phyloP scores from a whole-genome alignment of 805 yeast genomes.

The Metschnikowia lachancei region DNA sequence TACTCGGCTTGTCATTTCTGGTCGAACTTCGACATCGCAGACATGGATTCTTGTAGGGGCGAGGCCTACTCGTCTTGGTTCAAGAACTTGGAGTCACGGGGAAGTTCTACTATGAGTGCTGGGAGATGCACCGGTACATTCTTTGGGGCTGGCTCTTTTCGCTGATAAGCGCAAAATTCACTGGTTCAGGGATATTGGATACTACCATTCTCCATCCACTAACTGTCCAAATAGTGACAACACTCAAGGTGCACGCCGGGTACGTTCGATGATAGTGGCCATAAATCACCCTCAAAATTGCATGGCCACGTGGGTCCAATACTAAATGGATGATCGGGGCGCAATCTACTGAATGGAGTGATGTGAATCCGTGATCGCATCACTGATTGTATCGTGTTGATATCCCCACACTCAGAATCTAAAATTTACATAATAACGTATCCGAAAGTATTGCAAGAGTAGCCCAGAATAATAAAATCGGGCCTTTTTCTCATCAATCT shows the following conservation, averaged over 20 bases:
- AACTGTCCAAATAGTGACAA: slow-evolving; percentile 62
- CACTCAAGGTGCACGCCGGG: slow-evolving; percentile 53
- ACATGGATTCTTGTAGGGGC: slow-evolving; percentile 73
- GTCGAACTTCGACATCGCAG: slow-evolving; percentile 85
- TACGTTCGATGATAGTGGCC: slow-evolving; percentile 49
- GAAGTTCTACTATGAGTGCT: slow-evolving; percentile 84
- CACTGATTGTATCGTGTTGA: too few relatives aligned
- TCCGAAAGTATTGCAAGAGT: too few relatives aligned
- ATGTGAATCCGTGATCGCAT: too few relatives aligned
- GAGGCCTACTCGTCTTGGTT: slow-evolving; percentile 68
- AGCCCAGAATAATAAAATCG: too few relatives aligned
- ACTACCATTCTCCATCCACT: slow-evolving; percentile 68
- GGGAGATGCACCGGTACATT: slow-evolving; percentile 94
- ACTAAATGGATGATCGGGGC: slow-evolving; percentile 25
- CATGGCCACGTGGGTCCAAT: slow-evolving; percentile 64
- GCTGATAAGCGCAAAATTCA: slow-evolving; percentile 68
- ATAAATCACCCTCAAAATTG: slow-evolving; percentile 70
- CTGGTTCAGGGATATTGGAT: slow-evolving; percentile 87
- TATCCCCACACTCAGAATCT: too few relatives aligned
- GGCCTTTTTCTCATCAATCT: too few relatives aligned
- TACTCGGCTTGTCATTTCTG: slow-evolving; percentile 83
- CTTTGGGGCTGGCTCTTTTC: slow-evolving; percentile 68
- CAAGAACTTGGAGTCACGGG: slow-evolving; percentile 64
- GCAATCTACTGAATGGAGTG: slow-evolving; percentile 6
- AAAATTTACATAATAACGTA: too few relatives aligned